These are phyloP conservation scores for Tulasnella sp. DNA, from an alignment of 768 basidiomycete species.

Conservation along the genomic window DNA sequence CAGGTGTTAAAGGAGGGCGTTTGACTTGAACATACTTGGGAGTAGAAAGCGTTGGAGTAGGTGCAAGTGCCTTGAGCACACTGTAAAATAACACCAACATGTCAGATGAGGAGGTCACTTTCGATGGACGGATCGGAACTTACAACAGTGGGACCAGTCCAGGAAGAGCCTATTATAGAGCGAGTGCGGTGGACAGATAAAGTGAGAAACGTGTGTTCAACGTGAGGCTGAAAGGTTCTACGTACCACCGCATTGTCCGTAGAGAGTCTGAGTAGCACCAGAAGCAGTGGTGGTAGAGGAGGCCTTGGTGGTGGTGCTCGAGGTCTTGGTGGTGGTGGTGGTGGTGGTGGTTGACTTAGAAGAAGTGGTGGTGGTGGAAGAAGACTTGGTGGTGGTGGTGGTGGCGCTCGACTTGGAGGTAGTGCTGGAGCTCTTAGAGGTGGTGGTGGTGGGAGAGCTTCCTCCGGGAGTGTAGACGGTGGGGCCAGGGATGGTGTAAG, in stretches of 20 bases:
- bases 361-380: background rate
- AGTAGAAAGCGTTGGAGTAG: slow-evolving; percentile 15
- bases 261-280: background rate
- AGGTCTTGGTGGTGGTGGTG: background rate
- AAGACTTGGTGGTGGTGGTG: background rate
- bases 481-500: slow-evolving; percentile 41
- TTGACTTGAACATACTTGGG: background rate
- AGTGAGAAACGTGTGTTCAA: no score
- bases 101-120: background rate
- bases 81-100: background rate
- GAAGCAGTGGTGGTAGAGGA: slow-evolving; percentile 8
- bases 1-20: background rate
- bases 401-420: background rate
- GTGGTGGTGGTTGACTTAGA: background rate
- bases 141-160: background rate
- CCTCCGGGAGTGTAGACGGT: slow-evolving; percentile 26
- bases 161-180: background rate
- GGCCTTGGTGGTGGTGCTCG: slow-evolving; percentile 4
- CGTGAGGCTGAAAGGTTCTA: no score
- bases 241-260: slow-evolving; percentile 19
- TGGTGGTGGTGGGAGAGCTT: background rate
- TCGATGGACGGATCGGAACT: background rate
- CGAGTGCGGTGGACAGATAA: no score
- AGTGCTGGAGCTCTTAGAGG: no score
- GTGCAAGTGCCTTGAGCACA: slow-evolving; percentile 14